A percentile compares a stretch with the other conserved stretches of the same genome.
Evolutionary conservation across 345 rosid genomes (phyloP).

Genomic region (Citrus glauca): DNA sequence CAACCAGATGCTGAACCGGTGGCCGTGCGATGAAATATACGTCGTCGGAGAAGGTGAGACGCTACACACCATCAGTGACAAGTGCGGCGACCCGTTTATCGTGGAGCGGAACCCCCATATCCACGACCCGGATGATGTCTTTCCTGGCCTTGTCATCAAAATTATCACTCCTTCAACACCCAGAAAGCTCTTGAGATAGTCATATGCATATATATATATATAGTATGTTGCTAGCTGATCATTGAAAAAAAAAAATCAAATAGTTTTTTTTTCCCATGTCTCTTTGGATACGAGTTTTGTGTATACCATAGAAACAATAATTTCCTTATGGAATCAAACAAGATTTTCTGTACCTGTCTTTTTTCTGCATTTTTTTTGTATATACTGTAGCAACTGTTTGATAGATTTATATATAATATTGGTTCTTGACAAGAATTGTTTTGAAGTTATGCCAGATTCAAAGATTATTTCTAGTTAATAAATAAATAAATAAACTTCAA

Average conservation of each 20-base stretch:
- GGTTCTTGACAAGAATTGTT: too few species aligned
- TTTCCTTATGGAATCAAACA: neutral
- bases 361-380: too few species aligned
- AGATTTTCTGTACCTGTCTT: too few species aligned
- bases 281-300: too few species aligned
- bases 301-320: neutral
- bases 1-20: constrained; percentile 27
- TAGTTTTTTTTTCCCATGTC: neutral
- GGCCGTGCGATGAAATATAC: constrained; percentile 69
- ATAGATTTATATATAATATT: too few species aligned
- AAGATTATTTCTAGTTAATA: too few species aligned
- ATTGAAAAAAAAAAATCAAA: neutral
- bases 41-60: constrained; percentile 82
- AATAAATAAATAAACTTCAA: too few species aligned
- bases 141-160: constrained; percentile 77
- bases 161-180: constrained; percentile 49
- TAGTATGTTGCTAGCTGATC: too few species aligned
- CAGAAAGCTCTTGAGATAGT: constrained; percentile 23
- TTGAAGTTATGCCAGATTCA: too few species aligned
- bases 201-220: too few species aligned
- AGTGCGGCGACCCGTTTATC: constrained; percentile 75
- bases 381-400: too few species aligned
- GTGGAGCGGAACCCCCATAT: constrained; percentile 80
- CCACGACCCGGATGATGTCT: constrained; percentile 80
- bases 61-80: constrained; percentile 69